Evolutionary conservation across 2,329 filamentous ascomycete species (phyloP), one percentile per base, ranked within the genome.

Genomic region (Phoma sp.): DNA sequence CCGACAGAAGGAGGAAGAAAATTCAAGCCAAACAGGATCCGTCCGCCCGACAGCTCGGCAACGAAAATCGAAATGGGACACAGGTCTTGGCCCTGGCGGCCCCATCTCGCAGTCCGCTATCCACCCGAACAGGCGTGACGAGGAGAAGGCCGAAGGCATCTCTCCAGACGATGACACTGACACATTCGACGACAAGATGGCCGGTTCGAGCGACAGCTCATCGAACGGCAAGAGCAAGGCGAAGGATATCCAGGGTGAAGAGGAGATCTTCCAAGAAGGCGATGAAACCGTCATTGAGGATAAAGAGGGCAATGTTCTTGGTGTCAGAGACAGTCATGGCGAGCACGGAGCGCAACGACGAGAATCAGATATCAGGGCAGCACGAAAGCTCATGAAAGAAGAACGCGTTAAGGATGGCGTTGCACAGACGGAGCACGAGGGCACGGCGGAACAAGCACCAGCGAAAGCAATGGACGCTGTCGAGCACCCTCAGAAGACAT

Each of bases 91-190:
- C 56, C 76, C 90, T 3, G 95, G 95, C 57, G 95, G 95, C 0
- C 95, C 92, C 3, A 89, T 98, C 63, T 90, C 85, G 56, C 87
- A 96, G 68, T 96, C 93, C 29, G 95, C 95, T 20, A 97, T 98
- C 64, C 87, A 85, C 61, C 95, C 95, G 29, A 76, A 78, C n/a
- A 61, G 71, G 37, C 61, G 57, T 40, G 59, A 70, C 11, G 67
- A 73, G 30, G 69, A 73, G 30, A 66, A 70, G 18, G 47, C 54
- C 1, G 74, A 78, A 32, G 58, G 58, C 5, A 62, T 65, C 14
- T 67, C 74, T 14, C 64, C 76, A 66, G 55, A 81, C 72, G 71
- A 77, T 58, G 75, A 80, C 55, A 77, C 78, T 26, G 77, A 78
- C 49, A 77, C 76, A 14, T 66, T 75, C 46, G 76, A 76, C 51